Evolutionary conservation across 2,329 filamentous ascomycete genomes (phyloP).

Genomic region (Phaeoacremonium minimum): DNA sequence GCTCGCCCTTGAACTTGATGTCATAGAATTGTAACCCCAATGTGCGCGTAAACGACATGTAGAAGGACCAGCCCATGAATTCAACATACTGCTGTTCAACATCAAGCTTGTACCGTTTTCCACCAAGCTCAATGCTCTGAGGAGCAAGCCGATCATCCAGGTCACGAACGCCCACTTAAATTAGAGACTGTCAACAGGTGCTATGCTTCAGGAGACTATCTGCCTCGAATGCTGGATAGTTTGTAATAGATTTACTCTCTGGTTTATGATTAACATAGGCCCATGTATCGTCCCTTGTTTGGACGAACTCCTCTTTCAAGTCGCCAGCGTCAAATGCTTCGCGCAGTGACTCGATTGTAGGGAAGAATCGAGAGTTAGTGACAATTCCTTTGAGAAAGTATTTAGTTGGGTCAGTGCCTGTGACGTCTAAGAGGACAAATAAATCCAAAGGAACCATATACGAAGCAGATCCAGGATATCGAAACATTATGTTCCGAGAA

Average conservation of each 20-base stretch:
- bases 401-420: conserved; percentile 34
- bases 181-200: conserved; percentile 7
- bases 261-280: conserved; percentile 26
- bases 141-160: conserved; percentile 29
- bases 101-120: conserved; percentile 38
- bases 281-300: conserved; percentile 26
- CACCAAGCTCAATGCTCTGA: conserved; percentile 28
- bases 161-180: conserved; percentile 20
- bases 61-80: conserved; percentile 51
- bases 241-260: conserved; percentile 13
- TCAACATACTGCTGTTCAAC: conserved; percentile 38
- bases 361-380: conserved; percentile 31
- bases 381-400: conserved; percentile 38
- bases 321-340: conserved; percentile 31
- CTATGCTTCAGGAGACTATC: conserved; percentile 3
- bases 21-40: conserved; percentile 43
- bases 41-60: conserved; percentile 36
- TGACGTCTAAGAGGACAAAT: conserved; percentile 35
- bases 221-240: too few relatives aligned
- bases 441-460: conserved; percentile 40
- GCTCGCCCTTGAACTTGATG: conserved; percentile 43
- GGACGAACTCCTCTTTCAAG: conserved; percentile 25
- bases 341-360: conserved; percentile 24
- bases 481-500: conserved; percentile 35
- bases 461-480: conserved; percentile 28